Evolutionary conservation across 2,329 filamentous ascomycete species (phyloP), one percentile per base, ranked within the genome.

Genomic region (Microascus cirrosus): DNA sequence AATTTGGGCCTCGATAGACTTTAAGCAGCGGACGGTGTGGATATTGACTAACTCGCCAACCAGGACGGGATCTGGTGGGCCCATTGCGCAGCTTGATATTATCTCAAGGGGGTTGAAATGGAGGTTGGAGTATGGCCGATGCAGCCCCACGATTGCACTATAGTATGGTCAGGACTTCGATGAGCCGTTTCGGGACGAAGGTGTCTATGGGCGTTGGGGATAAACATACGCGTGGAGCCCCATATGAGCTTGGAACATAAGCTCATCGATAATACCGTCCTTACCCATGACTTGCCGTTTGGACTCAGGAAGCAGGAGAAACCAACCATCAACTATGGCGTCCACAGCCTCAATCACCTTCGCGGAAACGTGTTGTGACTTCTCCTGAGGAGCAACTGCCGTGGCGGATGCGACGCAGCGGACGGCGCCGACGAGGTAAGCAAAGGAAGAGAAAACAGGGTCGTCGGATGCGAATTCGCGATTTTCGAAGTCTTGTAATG

Each of bases 341-440:
- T 75, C 73, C 1, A 66, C 67, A 1, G 62, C 63, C 42, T 73
- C 67, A 1, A 74, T 59, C 0, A 73, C 53, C 0, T 64, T 62
- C 8, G 57, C 56, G 0, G 70, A 69, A 11, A 55, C 8, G 11
- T 32, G n/a, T 15, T 12, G 2, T 12, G 35, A 28, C 12, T 65
- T 64, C 50, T 68, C 63, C 12, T 58, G 62, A 1, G 67, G 64
- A 0, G 62, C 61, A 1, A 62, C 62, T 0, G 64, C 63, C 51
- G 73, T 69, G 1, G 64, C 65, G 20, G 59, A 55, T 0, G 64
- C 62, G 8, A 63, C 61, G 52, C 63, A 64, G 1, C 83, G 77
- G 7, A 83, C 74, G 0, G 84, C 82, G 59, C 87, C 85, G 53
- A 89, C 82, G 2, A 84, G 78, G 63, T 87, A 87, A 28, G 81